A percentile compares a stretch with the other conserved stretches of the same genome.
Evolutionary conservation across 495 filamentous ascomycete species (phyloP).

Genomic region (Penicillium canescens): DNA sequence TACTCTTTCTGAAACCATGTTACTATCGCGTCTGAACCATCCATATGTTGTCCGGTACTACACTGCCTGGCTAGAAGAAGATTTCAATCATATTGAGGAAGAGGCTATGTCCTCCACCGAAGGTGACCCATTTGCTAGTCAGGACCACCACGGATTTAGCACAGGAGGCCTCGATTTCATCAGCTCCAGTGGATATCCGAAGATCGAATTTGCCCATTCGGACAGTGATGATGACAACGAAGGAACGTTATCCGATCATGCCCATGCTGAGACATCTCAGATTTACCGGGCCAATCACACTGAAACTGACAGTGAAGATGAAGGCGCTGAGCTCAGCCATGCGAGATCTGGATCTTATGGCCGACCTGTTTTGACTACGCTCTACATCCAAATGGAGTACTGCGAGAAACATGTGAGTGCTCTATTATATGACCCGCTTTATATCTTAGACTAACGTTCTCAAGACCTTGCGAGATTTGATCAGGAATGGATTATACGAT

Average conservation of each 20-base stretch:
- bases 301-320: constrained; percentile 3
- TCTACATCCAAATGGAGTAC: constrained; percentile 96
- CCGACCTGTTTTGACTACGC: constrained; percentile 52
- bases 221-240: constrained; percentile 64
- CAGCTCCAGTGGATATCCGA: constrained; percentile 80
- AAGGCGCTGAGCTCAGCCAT: constrained; percentile 31
- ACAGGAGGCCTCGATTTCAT: constrained; percentile 91
- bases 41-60: constrained; percentile 95
- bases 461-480: constrained; percentile 90
- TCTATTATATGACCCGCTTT: not conserved
- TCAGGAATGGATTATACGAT: constrained; percentile 70
- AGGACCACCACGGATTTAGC: constrained; percentile 65
- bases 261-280: constrained; percentile 22
- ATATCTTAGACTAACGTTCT: constrained; percentile 13
- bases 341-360: constrained; percentile 40
- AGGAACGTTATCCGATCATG: constrained; percentile 32
- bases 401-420: constrained; percentile 81
- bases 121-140: constrained; percentile 39
- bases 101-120: constrained; percentile 60
- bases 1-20: constrained; percentile 86
- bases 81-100: constrained; percentile 56
- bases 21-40: constrained; percentile 90
- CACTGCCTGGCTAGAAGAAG: constrained; percentile 89
- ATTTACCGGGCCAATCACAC: constrained; percentile 3
- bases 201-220: constrained; percentile 69